Conservation (phyloP, 352 stramenopile genomes). For the Pythium pectinolyticum region DNA sequence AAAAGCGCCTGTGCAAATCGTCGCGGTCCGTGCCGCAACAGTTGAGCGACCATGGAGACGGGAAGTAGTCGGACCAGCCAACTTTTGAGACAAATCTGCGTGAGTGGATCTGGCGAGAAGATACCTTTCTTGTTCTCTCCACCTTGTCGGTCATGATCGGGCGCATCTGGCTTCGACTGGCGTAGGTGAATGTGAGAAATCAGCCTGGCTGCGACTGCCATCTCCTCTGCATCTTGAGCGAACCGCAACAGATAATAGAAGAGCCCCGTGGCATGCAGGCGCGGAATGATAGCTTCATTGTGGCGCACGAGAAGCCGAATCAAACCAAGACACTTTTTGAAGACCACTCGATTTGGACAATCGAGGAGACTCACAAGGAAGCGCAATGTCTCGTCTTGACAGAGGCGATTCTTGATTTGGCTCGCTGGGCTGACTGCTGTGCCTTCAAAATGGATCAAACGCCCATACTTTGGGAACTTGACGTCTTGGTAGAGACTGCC, state of each 20-base stretch:
- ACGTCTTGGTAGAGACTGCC: conserved; percentile 76
- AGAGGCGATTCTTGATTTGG: conserved; percentile 71
- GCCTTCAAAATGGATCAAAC: conserved; percentile 81
- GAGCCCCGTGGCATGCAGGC: conserved; percentile 77
- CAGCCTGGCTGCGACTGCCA: conserved; percentile 73
- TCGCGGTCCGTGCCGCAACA: conserved; percentile 73
- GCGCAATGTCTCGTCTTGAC: conserved; percentile 72
- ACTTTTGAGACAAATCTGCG: conserved; percentile 78
- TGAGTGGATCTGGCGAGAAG: conserved; percentile 77
- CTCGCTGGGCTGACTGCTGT: conserved; percentile 77
- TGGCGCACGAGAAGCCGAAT: conserved; percentile 81
- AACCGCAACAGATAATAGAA: conserved; percentile 89
- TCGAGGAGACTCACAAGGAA: conserved; percentile 82
- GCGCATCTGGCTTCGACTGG: conserved; percentile 64
- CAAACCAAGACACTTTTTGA: conserved; percentile 81
- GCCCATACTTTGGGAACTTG: conserved; percentile 76
- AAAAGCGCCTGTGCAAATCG: conserved; percentile 81
- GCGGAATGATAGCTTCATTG: conserved; percentile 83
- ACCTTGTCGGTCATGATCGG: conserved; percentile 69
- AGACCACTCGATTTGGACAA: conserved; percentile 81
- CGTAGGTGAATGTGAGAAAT: conserved; percentile 84
- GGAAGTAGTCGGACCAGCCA: conserved; percentile 83
- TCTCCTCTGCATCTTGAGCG: conserved; percentile 78
- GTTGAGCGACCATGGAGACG: conserved; percentile 84
- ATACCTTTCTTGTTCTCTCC: conserved; percentile 81